A percentile compares a stretch with the other conserved stretches of the same genome.
phyloP scores from a whole-genome alignment of 345 rosid genomes.

The Pelargonium nanum region DNA sequence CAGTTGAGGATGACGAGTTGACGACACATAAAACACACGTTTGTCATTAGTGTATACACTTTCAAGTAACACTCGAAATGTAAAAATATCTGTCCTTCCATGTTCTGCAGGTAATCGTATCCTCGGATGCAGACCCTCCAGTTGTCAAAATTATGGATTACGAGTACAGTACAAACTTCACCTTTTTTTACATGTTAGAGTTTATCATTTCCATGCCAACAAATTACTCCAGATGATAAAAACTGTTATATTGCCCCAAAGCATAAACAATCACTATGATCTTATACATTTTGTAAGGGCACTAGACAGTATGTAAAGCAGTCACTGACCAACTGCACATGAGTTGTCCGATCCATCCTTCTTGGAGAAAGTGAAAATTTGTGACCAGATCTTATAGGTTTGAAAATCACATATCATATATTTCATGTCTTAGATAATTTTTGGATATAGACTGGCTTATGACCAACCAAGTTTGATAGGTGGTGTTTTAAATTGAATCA shows the following conservation, averaged over 20 bases:
- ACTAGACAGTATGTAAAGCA: neutral
- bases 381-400: no score
- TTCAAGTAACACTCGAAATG: no score
- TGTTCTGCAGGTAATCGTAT: conserved; percentile 61
- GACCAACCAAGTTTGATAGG: neutral
- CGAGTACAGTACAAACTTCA: conserved; percentile 27
- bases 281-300: neutral
- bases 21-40: no score
- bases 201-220: neutral
- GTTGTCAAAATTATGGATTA: conserved; percentile 90
- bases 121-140: conserved; percentile 93
- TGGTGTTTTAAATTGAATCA: neutral
- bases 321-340: neutral
- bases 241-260: no score
- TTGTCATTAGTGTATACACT: no score
- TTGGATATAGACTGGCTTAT: neutral
- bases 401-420: no score
- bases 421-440: no score
- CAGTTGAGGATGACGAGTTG: no score
- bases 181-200: neutral
- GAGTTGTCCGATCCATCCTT: neutral
- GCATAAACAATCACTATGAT: neutral
- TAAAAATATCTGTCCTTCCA: conserved; percentile 7
- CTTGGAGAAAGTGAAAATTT: neutral
- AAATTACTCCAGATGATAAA: neutral